A percentile compares a stretch with the other conserved stretches of the same genome.
Evolutionary conservation across 1,284 basidiomycete genomes (phyloP).

Genomic region (Cutaneotrichosporon dermatis): DNA sequence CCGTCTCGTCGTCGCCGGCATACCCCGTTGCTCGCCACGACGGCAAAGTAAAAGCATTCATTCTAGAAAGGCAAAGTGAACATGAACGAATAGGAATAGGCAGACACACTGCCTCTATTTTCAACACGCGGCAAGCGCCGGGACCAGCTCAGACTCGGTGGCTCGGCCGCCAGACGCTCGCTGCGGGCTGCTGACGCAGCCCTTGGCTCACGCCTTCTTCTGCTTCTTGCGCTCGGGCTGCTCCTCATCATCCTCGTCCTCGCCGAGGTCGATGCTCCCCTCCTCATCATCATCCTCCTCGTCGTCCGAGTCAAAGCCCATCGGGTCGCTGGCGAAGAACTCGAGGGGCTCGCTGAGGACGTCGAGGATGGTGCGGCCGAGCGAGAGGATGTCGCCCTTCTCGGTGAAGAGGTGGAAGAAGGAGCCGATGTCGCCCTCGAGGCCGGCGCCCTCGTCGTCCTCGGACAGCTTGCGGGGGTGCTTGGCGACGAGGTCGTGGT

Average conservation of each 20-base stretch:
- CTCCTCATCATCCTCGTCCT: slow-evolving; percentile 41
- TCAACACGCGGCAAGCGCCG: no score
- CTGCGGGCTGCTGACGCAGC: no score
- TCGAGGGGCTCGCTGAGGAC: slow-evolving; percentile 40
- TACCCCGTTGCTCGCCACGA: no score
- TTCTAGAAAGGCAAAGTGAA: no score
- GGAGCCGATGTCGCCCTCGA: slow-evolving; percentile 49
- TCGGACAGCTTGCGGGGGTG: slow-evolving; percentile 43
- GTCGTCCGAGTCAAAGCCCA: slow-evolving; percentile 33
- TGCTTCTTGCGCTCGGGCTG: slow-evolving; percentile 36
- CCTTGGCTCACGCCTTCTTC: slow-evolving; percentile 1
- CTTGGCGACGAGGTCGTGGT: slow-evolving; percentile 48
- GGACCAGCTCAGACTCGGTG: no score
- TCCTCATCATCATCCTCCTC: slow-evolving; percentile 40
- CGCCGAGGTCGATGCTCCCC: slow-evolving; percentile 46
- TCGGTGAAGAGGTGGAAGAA: slow-evolving; percentile 53
- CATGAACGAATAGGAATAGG: no score
- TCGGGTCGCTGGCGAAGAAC: slow-evolving; percentile 36
- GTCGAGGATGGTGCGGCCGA: slow-evolving; percentile 22
- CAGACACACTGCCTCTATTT: no score
- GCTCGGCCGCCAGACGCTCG: no score
- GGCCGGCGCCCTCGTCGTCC: slow-evolving; percentile 22
- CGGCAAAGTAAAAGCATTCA: no score
- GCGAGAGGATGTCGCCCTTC: slow-evolving; percentile 31
- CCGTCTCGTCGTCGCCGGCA: no score